Evolutionary conservation across 768 basidiomycete species (phyloP).

Genomic region (Rhodotorula babjevae): DNA sequence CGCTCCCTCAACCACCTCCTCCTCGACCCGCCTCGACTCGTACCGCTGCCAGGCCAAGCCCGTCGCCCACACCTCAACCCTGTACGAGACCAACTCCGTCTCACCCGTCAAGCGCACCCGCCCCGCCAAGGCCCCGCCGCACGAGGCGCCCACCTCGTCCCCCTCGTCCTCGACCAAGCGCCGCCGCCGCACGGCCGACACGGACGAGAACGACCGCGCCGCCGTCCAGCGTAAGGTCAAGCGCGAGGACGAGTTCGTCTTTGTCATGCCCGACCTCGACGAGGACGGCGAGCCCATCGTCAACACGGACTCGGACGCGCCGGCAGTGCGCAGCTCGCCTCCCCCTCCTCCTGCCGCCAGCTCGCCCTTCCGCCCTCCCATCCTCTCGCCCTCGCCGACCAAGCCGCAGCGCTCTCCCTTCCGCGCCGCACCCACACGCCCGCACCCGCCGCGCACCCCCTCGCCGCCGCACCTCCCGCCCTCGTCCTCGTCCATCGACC

Average conservation of each 20-base stretch:
- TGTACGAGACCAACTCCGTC: neutral
- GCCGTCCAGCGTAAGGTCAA: no score
- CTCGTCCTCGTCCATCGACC: slow-evolving; percentile 4
- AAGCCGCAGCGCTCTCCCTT: neutral
- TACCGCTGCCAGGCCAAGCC: neutral
- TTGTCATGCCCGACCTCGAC: slow-evolving; percentile 17
- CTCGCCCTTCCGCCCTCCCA: neutral
- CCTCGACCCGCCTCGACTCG: neutral
- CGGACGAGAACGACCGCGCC: neutral
- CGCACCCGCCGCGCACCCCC: no score
- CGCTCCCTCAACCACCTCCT: neutral
- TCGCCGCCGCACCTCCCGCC: neutral
- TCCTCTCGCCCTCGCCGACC: neutral
- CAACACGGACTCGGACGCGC: neutral
- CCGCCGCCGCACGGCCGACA: neutral
- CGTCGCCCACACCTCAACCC: neutral
- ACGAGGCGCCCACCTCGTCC: neutral
- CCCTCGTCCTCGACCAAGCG: neutral
- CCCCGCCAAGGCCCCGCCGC: neutral
- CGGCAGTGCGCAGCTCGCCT: neutral
- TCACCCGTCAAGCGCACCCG: slow-evolving; percentile 4
- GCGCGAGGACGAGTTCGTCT: neutral
- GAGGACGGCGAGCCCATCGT: slow-evolving; percentile 22
- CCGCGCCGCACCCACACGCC: neutral
- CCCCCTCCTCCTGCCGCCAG: neutral